These are phyloP conservation scores for Ascochyta viciae-villosae DNA, from an alignment of 2,329 filamentous ascomycete genomes.

Conservation along the genomic window DNA sequence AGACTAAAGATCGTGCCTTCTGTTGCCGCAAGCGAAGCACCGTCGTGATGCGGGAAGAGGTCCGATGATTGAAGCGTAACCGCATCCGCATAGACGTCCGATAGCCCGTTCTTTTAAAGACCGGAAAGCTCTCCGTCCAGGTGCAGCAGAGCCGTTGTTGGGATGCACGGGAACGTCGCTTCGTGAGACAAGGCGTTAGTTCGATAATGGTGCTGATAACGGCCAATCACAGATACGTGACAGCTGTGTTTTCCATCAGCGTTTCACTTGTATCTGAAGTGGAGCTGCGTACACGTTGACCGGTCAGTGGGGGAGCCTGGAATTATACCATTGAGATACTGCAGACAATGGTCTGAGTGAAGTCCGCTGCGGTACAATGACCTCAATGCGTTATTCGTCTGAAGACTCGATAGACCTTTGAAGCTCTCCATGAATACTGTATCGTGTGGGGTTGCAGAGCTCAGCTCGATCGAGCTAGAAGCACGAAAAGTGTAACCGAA, in stretches of 20 bases:
- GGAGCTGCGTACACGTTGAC: neutral
- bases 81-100: neutral
- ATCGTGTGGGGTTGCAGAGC: neutral
- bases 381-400: neutral
- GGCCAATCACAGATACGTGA: conserved; percentile 3
- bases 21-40: conserved; percentile 1
- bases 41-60: neutral
- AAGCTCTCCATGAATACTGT: neutral
- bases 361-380: neutral
- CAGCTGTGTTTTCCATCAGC: neutral
- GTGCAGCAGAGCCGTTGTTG: conserved; percentile 13
- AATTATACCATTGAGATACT: neutral
- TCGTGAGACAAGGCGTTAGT: conserved; percentile 9
- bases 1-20: neutral
- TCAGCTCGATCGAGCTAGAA: neutral
- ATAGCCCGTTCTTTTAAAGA: neutral
- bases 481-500: neutral
- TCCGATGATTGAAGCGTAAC: conserved; percentile 4
- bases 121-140: conserved; percentile 7
- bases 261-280: conserved; percentile 4
- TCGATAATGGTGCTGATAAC: neutral
- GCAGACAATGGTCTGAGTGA: neutral
- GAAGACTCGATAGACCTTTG: neutral
- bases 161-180: conserved; percentile 3
- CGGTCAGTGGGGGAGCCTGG: neutral